These are phyloP conservation scores for Botrytis hyacinthi DNA, from an alignment of 2,329 filamentous ascomycete genomes.

Conservation along the genomic window DNA sequence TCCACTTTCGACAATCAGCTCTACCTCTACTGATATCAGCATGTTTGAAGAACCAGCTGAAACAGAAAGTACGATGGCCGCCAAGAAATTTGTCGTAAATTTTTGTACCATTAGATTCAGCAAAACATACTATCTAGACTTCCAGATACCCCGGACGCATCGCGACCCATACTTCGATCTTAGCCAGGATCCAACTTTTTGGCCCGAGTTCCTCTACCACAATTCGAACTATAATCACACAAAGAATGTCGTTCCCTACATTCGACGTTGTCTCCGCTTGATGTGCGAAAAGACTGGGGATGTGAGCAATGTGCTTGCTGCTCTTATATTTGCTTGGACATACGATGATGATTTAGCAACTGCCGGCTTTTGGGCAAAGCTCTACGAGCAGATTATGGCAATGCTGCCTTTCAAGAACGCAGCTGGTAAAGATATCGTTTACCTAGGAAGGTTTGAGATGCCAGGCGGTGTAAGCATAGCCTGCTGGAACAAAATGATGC, in stretches of 20 bases:
- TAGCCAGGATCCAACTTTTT: neutral
- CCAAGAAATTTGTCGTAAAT: neutral
- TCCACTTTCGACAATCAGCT: neutral
- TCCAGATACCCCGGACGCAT: neutral
- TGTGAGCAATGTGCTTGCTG: neutral
- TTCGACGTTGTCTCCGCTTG: neutral
- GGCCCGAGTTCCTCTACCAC: neutral
- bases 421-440: neutral
- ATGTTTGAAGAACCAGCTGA: neutral
- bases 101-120: neutral
- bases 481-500: constrained; percentile 1
- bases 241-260: neutral
- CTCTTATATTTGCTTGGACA: neutral
- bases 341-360: neutral
- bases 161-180: neutral
- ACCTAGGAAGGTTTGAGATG: neutral
- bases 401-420: neutral
- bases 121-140: neutral
- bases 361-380: neutral
- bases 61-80: too few species aligned
- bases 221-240: neutral
- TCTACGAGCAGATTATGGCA: neutral
- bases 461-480: neutral
- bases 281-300: neutral
- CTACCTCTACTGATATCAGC: neutral